A percentile compares a stretch with the other conserved stretches of the same genome.
Evolutionary conservation across 2,329 filamentous ascomycete species (phyloP).

Genomic region (Thermothelomyces thermophilus): DNA sequence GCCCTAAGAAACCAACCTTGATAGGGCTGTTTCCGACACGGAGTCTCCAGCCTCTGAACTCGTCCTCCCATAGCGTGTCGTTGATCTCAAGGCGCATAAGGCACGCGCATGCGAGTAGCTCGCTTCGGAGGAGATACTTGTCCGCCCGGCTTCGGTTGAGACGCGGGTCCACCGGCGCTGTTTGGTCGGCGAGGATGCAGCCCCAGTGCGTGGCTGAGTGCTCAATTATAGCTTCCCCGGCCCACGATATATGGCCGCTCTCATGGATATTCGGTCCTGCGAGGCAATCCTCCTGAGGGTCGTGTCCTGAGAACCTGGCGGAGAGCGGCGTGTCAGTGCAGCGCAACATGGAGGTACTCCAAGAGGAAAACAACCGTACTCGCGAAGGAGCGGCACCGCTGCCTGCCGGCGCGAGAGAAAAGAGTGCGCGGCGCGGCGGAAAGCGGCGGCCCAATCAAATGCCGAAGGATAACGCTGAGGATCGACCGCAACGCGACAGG

Average conservation of each 20-base stretch:
- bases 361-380: background rate
- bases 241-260: background rate
- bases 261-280: background rate
- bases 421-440: background rate
- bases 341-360: background rate
- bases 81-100: constrained; percentile 2
- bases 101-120: background rate
- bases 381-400: background rate
- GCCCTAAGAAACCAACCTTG: background rate
- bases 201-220: constrained; percentile 1
- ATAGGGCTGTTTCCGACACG: background rate
- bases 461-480: background rate
- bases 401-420: background rate
- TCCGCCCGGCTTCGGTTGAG: background rate
- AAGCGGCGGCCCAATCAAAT: background rate
- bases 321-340: background rate
- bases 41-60: constrained; percentile 3
- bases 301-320: background rate
- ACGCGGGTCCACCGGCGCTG: background rate
- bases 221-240: background rate
- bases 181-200: constrained; percentile 1
- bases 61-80: background rate
- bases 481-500: background rate
- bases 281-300: background rate
- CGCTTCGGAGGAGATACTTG: constrained; percentile 2